Conservation (phyloP, 2,329 filamentous ascomycete species). For the Exophiala calicioides region DNA sequence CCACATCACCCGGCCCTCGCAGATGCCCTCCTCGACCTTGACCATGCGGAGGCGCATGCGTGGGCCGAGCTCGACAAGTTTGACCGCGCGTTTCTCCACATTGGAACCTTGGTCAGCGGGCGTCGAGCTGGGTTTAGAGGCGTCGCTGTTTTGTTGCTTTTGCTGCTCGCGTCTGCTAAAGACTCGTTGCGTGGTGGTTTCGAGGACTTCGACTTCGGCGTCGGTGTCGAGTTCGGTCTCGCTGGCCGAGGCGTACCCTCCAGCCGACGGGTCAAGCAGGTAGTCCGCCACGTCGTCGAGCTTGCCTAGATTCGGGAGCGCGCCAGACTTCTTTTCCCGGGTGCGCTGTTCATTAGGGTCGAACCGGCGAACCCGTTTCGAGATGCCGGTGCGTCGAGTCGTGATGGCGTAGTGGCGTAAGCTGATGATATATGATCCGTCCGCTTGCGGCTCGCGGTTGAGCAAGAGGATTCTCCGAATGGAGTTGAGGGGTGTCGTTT, state of each 20-base stretch:
- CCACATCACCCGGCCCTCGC: conserved; percentile 91
- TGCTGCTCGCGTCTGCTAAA: conserved; percentile 54
- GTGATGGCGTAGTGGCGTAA: conserved; percentile 95
- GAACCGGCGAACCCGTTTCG: conserved; percentile 77
- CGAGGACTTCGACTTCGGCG: conserved; percentile 84
- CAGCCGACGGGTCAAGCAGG: conserved; percentile 75
- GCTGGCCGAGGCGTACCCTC: conserved; percentile 88
- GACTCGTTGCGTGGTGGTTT: conserved; percentile 56
- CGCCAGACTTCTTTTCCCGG: conserved; percentile 59
- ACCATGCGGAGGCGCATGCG: conserved; percentile 85
- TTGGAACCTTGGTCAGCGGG: conserved; percentile 46
- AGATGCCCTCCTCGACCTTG: conserved; percentile 94
- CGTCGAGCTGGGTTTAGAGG: conserved; percentile 44
- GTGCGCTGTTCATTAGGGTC: conserved; percentile 82
- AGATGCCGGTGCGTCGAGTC: conserved; percentile 80
- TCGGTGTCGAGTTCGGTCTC: conserved; percentile 94
- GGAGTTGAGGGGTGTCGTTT: conserved; percentile 83
- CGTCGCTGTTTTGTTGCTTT: conserved; percentile 38
- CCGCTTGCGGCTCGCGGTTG: conserved; percentile 69
- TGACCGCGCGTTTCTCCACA: conserved; percentile 84
- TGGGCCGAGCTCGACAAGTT: conserved; percentile 87
- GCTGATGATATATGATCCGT: conserved; percentile 77
- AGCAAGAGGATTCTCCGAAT: conserved; percentile 88
- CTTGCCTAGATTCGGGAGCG: conserved; percentile 83
- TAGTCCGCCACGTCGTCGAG: conserved; percentile 94